Evolutionary conservation across 768 basidiomycete species (phyloP), one percentile per base, ranked within the genome.

Genomic region (Russula earlei): DNA sequence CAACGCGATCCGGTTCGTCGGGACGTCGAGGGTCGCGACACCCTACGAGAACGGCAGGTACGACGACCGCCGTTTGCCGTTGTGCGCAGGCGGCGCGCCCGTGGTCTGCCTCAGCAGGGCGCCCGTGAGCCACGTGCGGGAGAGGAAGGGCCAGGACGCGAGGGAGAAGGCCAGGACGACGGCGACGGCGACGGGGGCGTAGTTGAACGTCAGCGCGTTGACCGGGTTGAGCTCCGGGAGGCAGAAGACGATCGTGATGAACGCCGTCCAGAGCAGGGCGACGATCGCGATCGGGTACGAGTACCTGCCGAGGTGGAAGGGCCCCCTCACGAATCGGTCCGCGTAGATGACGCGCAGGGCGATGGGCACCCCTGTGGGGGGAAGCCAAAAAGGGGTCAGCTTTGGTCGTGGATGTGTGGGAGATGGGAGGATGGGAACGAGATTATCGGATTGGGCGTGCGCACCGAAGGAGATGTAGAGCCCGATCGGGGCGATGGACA

Each of bases 201-300:
- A 91, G 66, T 87, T 89, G 58, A 89, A 71, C 2, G 86, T 86
- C 64, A 86, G 79, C 0, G 79, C 77, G 61, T 79, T 70, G 45
- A 89, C 85, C 7, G 85, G 85, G 64, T 83, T 87, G 29, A 77
- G 69, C 68, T 83, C 77, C 7, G 85, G 86, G 1, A 91, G 75
- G 62, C 87, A 81, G 67, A 89, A 89, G 6, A 75, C 80, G 63
- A 89, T 80, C 5, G 84, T 73, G 62, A 91, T 88, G 67, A 86
- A 85, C 0, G 63, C 64, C 33, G 87, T 87, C 86, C 87, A 89
- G 17, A 68, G 14, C 19, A 83, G 77, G 4, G 85, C 80, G 14
- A 65, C 60, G 33, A 78, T 67, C 4, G 81, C 78, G n/a, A 86
- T 68, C 5, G 82, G 81, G 61, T 77, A 78, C 1, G 84, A 86